phyloP scores from a whole-genome alignment of 495 filamentous ascomycete species.

The Terfezia claveryi region DNA sequence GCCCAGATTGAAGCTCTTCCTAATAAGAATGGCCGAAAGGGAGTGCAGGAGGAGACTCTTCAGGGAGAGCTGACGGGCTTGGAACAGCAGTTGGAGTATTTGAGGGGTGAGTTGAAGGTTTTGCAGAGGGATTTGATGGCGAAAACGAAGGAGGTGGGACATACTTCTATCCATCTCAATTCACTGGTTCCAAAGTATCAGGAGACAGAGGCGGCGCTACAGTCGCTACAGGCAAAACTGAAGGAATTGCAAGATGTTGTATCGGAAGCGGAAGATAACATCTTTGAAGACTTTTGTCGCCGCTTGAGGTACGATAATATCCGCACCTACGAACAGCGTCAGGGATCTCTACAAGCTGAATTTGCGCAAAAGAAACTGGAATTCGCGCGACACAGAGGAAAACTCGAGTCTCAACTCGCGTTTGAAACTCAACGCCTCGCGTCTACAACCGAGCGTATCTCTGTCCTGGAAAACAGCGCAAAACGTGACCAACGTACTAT shows the following conservation, averaged over 20 bases:
- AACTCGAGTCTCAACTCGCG: conserved; percentile 51
- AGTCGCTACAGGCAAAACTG: conserved; percentile 42
- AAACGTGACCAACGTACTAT: conserved; percentile 42
- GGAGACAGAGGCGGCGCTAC: conserved; percentile 43
- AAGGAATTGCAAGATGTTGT: conserved; percentile 54
- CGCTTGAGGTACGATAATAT: conserved; percentile 73
- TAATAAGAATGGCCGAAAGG: conserved; percentile 40
- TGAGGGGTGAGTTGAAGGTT: conserved; percentile 41
- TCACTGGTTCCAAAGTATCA: conserved; percentile 59
- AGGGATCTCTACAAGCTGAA: conserved; percentile 77
- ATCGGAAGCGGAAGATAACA: conserved; percentile 62
- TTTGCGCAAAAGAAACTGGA: conserved; percentile 64
- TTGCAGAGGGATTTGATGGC: conserved; percentile 66
- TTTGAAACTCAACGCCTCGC: conserved; percentile 54
- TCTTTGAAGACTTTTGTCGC: conserved; percentile 72
- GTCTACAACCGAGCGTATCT: conserved; percentile 46
- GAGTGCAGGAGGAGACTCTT: conserved; percentile 54
- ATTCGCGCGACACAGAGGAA: conserved; percentile 64
- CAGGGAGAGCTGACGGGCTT: conserved; percentile 61
- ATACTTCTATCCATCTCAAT: conserved; percentile 43
- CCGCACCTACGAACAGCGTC: conserved; percentile 76
- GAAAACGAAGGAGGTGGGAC: conserved; percentile 64
- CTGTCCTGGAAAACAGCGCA: conserved; percentile 39
- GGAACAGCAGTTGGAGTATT: conserved; percentile 51
- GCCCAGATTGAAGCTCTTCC: conserved; percentile 55